Evolutionary conservation across 1,284 basidiomycete genomes (phyloP).

Genomic region (Leccinum griseonigrum): DNA sequence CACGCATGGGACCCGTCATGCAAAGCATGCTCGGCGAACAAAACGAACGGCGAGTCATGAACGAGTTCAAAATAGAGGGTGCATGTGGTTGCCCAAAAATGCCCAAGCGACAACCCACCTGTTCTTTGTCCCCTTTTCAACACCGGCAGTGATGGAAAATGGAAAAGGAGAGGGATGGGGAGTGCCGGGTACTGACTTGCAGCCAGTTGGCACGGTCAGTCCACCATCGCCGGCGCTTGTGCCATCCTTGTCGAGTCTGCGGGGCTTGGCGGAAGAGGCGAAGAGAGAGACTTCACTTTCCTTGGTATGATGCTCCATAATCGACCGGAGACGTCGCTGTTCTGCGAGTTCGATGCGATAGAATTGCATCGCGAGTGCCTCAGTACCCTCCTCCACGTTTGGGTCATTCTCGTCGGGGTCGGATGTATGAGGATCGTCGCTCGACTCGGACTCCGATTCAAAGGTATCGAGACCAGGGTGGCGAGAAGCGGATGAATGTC

Average conservation of each 20-base stretch:
- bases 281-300: constrained; percentile 36
- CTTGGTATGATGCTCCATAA: constrained; percentile 88
- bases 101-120: constrained; percentile 56
- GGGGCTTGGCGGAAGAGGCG: constrained; percentile 6
- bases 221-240: neutral
- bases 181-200: constrained; percentile 26
- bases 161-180: constrained; percentile 50
- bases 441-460: constrained; percentile 38
- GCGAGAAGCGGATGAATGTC: constrained; percentile 48
- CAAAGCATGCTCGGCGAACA: neutral
- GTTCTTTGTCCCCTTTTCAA: constrained; percentile 95
- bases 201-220: constrained; percentile 12
- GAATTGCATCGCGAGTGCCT: constrained; percentile 86
- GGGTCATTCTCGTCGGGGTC: constrained; percentile 37
- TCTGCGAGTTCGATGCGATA: constrained; percentile 90
- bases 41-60: neutral
- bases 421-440: constrained; percentile 34
- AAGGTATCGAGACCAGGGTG: constrained; percentile 70
- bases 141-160: constrained; percentile 93
- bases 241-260: constrained; percentile 7
- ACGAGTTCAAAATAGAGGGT: neutral
- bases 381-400: constrained; percentile 63
- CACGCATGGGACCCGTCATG: neutral
- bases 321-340: constrained; percentile 83
- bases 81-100: neutral